Conservation (phyloP, 192 early-diverging fungal genomes). For the Coemansia sp. region DNA sequence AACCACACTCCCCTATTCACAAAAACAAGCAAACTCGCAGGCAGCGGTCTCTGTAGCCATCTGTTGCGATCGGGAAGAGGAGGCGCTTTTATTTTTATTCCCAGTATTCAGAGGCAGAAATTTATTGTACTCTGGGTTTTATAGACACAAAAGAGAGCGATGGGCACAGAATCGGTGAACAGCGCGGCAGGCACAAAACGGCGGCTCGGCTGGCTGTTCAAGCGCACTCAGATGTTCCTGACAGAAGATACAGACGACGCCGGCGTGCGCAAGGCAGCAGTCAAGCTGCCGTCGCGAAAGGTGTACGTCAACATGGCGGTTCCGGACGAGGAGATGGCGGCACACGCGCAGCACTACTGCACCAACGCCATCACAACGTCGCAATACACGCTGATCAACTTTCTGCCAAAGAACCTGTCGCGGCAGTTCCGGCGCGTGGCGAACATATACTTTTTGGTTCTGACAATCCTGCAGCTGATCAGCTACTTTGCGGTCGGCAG, state of each 20-base stretch:
- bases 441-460: slow-evolving; percentile 85
- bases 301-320: slow-evolving; percentile 69
- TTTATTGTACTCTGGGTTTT: too few species aligned
- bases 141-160: not conserved
- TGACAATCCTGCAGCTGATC: slow-evolving; percentile 66
- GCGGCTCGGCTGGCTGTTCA: not conserved
- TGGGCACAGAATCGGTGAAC: not conserved
- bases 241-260: not conserved
- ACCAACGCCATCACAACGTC: slow-evolving; percentile 85
- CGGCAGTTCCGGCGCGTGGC: slow-evolving; percentile 85
- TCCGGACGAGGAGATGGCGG: slow-evolving; percentile 57
- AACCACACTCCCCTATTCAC: not conserved
- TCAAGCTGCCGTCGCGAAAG: slow-evolving; percentile 30
- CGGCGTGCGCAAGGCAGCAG: slow-evolving; percentile 27
- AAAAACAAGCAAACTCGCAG: too few species aligned
- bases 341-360: slow-evolving; percentile 61
- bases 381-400: slow-evolving; percentile 85
- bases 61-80: not conserved
- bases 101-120: too few species aligned
- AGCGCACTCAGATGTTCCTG: not conserved
- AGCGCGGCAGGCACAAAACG: slow-evolving; percentile 1
- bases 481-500: slow-evolving; percentile 78
- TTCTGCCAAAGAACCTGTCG: slow-evolving; percentile 89
- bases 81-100: too few species aligned
- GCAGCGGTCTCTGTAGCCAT: too few species aligned